Conservation (phyloP, 2,329 filamentous ascomycete species). For the Drechslerella stenobrocha region DNA sequence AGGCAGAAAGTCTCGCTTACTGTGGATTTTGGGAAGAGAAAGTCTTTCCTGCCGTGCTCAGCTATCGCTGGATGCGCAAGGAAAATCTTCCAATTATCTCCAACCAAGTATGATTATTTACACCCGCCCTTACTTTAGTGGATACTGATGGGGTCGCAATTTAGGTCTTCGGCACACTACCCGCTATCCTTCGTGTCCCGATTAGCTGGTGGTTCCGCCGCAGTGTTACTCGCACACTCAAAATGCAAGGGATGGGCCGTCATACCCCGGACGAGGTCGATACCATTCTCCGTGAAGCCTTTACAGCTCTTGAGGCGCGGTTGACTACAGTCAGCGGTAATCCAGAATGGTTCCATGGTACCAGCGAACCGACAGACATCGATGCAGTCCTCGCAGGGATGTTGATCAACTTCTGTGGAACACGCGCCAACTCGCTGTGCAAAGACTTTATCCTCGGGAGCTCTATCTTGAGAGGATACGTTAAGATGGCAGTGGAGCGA, state of each 20-base stretch:
- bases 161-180: slow-evolving; percentile 37
- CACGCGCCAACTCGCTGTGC: slow-evolving; percentile 24
- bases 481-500: slow-evolving; percentile 24
- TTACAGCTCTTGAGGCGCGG: slow-evolving; percentile 26
- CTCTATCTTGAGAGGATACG: slow-evolving; percentile 25
- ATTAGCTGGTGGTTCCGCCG: slow-evolving; percentile 45
- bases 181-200: slow-evolving; percentile 23
- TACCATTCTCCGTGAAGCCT: slow-evolving; percentile 35
- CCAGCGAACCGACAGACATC: slow-evolving; percentile 26
- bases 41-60: slow-evolving; percentile 32
- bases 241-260: slow-evolving; percentile 33
- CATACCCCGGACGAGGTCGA: slow-evolving; percentile 35
- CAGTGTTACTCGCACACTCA: slow-evolving; percentile 15
- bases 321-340: slow-evolving; percentile 9
- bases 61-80: slow-evolving; percentile 34
- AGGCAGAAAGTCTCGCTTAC: slow-evolving; percentile 32
- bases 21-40: slow-evolving; percentile 38
- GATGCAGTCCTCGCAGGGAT: slow-evolving; percentile 27
- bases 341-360: slow-evolving; percentile 38
- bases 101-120: slow-evolving; percentile 14
- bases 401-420: slow-evolving; percentile 36
- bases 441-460: slow-evolving; percentile 29
- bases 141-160: too few species aligned
- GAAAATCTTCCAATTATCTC: slow-evolving; percentile 33
- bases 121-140: too few species aligned